phyloP scores from a whole-genome alignment of 495 filamentous ascomycete species.

The Trichoderma asperelloides region DNA sequence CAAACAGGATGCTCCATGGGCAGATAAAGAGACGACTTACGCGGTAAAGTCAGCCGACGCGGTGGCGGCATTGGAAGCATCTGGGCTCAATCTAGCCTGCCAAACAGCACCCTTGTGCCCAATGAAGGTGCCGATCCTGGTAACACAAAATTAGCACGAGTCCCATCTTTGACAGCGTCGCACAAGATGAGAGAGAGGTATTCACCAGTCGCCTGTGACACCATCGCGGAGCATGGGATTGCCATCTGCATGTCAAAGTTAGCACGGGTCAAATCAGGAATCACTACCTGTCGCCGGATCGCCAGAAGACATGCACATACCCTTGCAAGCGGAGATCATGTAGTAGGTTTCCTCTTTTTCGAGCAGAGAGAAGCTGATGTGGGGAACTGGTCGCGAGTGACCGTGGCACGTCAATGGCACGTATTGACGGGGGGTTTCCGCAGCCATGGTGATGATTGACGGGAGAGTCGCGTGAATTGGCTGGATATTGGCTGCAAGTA shows the following conservation, averaged over 20 bases:
- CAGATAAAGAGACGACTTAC: conserved; percentile 38
- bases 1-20: neutral
- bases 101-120: conserved; percentile 97
- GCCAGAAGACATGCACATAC: conserved; percentile 34
- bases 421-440: conserved; percentile 41
- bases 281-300: neutral
- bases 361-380: conserved; percentile 85
- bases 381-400: conserved; percentile 90
- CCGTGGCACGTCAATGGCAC: conserved; percentile 96
- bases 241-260: conserved; percentile 51
- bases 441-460: conserved; percentile 28
- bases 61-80: conserved; percentile 81
- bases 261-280: conserved; percentile 3
- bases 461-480: neutral
- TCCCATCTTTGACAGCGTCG: neutral
- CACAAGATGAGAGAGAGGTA: neutral
- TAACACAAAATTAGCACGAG: conserved; percentile 9
- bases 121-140: conserved; percentile 92
- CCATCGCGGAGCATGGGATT: conserved; percentile 98
- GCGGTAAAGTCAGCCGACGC: conserved; percentile 95
- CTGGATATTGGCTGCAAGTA: too few relatives aligned
- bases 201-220: conserved; percentile 83
- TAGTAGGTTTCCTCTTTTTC: conserved; percentile 81
- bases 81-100: conserved; percentile 83
- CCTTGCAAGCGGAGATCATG: conserved; percentile 96